Base-by-base conservation (phyloP, 306 rosid genomes). In the Hippophae tibetana region DNA sequence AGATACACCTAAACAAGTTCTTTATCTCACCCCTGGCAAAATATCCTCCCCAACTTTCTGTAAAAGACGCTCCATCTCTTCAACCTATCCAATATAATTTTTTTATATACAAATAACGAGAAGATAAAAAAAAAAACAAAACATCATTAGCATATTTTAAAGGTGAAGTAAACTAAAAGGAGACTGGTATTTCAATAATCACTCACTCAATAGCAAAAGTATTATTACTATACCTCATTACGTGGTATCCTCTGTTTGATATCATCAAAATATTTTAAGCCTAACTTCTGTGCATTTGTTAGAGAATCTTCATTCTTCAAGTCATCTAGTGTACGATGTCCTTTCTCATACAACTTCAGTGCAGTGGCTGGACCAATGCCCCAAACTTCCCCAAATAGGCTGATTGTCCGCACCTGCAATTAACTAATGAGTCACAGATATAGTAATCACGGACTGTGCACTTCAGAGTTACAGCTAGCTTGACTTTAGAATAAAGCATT, bases 351-450 rank as follows among this genome's bases (percentile, higher is more conserved):
- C 69, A 92, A 73, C 72, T 84, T 86, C 67, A 81, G 67, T 14
- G 98, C 89, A 25, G 98, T 92, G 63, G 98, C 89, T 54, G 98
- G 96, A 64, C 95, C 96, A 66, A 87, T 66, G 57, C 96, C 98
- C 98, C 98, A 92, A 52, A 87, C 87, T 81, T 92, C 92, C 47
- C 92, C 96, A 80, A 92, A 92, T 56, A 92, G 74, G 77, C 87
- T 74, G 76, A 92, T 79, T 43, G 98, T 83, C 23, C 78, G 55
- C 41, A 87, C 92, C 96, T 90, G 66, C 45, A 74, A 59, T 75
- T 60, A 56, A 69, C 67, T 13, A 43, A 61, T n/a, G 38, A 9
- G 60, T 10, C 58, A 69, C 47, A 27, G 43, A 18, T n/a, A 47
- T 45, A 55, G 53, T 60, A 27, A 13, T 14, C 58, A 68, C 47